These are phyloP conservation scores for Clonostachys rosea DNA, from an alignment of 2,329 filamentous ascomycete genomes.

Conservation along the genomic window DNA sequence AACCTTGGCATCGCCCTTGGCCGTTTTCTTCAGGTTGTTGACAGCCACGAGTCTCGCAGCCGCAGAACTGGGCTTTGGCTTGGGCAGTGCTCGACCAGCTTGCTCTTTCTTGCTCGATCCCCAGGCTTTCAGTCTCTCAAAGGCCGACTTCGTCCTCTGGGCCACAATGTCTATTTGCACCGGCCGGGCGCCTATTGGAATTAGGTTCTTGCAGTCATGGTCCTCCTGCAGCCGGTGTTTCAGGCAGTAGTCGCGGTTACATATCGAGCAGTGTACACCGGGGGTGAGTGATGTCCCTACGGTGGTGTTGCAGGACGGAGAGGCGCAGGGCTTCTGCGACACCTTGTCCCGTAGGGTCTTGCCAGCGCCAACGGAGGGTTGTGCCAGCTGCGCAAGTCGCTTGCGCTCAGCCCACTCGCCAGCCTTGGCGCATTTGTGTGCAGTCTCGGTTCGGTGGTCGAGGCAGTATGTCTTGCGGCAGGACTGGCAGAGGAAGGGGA, in stretches of 20 bases:
- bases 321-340: conserved; percentile 64
- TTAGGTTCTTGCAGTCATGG: conserved; percentile 77
- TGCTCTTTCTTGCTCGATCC: conserved; percentile 67
- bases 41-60: conserved; percentile 64
- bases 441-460: conserved; percentile 82
- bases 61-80: conserved; percentile 57
- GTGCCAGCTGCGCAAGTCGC: conserved; percentile 48
- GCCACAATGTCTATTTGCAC: conserved; percentile 41
- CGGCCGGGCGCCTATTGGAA: conserved; percentile 46
- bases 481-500: conserved; percentile 90
- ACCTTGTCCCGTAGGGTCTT: conserved; percentile 45
- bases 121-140: conserved; percentile 78
- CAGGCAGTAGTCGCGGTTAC: conserved; percentile 72
- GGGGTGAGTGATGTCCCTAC: conserved; percentile 65
- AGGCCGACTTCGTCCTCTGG: conserved; percentile 67
- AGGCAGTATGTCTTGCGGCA: conserved; percentile 84
- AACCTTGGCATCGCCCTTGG: conserved; percentile 85
- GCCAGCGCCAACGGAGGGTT: conserved; percentile 48
- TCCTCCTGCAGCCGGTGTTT: conserved; percentile 75
- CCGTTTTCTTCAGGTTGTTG: conserved; percentile 76
- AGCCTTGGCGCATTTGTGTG: conserved; percentile 63
- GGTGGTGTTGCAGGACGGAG: conserved; percentile 61
- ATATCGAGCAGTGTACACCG: conserved; percentile 66
- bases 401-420: conserved; percentile 59
- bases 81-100: conserved; percentile 53